These are phyloP conservation scores for Antitrichia curtipendula DNA, from an alignment of 225 moss, liverwort and hornwort genomes.

Conservation along the genomic window DNA sequence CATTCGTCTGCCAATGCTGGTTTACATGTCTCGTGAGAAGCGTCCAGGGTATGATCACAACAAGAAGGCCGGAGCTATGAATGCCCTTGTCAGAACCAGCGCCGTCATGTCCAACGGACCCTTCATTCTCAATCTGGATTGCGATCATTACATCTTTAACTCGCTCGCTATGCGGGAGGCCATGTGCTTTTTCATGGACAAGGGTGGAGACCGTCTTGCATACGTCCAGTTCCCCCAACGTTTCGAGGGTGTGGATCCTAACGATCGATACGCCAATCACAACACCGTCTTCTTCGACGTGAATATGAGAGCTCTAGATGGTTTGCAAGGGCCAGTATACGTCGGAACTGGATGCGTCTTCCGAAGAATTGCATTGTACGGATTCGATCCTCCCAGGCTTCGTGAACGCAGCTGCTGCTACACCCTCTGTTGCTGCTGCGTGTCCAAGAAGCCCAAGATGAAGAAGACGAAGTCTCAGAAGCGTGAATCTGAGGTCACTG, in stretches of 20 bases:
- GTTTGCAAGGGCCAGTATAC: constrained; percentile 67
- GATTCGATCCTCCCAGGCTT: constrained; percentile 58
- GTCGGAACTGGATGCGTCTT: constrained; percentile 74
- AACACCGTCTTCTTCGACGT: constrained; percentile 76
- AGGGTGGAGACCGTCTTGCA: constrained; percentile 74
- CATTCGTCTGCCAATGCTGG: constrained; percentile 85
- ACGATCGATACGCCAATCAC: constrained; percentile 71
- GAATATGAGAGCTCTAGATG: constrained; percentile 69
- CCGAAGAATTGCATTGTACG: constrained; percentile 56
- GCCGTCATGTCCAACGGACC: constrained; percentile 93
- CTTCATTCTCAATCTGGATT: constrained; percentile 93
- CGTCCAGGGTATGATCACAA: constrained; percentile 96
- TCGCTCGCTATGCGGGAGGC: constrained; percentile 63
- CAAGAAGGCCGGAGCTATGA: constrained; percentile 99
- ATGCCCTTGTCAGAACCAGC: constrained; percentile 84
- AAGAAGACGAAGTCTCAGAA: constrained; percentile 28
- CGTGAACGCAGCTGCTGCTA: constrained; percentile 20
- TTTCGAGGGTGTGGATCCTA: constrained; percentile 75
- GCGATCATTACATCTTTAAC: constrained; percentile 79
- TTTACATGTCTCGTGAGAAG: constrained; percentile 92
- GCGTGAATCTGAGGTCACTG: constrained; percentile 29
- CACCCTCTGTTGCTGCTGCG: constrained; percentile 28
- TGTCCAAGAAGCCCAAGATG: constrained; percentile 10
- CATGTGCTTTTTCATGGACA: constrained; percentile 98
- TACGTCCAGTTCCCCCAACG: constrained; percentile 91